Conservation (phyloP, 176 grass and related monocot species). For the Carex parvula region DNA sequence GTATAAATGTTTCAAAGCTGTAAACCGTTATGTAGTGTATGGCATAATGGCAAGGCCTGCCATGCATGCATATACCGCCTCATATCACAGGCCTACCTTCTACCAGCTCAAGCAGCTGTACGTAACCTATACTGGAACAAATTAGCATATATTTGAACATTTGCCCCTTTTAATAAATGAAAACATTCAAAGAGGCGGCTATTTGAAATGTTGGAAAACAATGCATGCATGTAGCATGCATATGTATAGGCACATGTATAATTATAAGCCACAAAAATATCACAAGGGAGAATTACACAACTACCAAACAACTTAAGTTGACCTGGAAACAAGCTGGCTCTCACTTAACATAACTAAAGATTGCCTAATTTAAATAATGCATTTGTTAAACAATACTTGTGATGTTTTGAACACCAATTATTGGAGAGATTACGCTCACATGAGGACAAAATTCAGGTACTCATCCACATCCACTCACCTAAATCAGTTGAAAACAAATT, state of each 20-base stretch:
- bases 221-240: not conserved
- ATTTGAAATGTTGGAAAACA: not conserved
- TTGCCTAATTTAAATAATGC: constrained; percentile 18
- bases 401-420: not conserved
- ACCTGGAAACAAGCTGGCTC: constrained; percentile 21
- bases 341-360: constrained; percentile 1
- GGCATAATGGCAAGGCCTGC: not conserved
- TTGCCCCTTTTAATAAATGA: not conserved
- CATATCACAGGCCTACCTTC: constrained; percentile 1
- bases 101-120: constrained; percentile 7
- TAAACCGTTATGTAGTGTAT: constrained; percentile 20
- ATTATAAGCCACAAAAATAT: not conserved
- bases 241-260: not conserved
- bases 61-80: not conserved
- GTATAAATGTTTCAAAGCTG: not conserved
- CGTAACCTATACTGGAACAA: not conserved
- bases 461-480: constrained; percentile 5
- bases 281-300: not conserved
- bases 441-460: constrained; percentile 5
- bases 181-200: not conserved
- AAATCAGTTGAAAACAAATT: not conserved
- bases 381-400: constrained; percentile 6
- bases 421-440: not conserved
- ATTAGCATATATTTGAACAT: not conserved
- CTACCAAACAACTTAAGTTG: not conserved